These are phyloP conservation scores for Collariella sp. DNA, from an alignment of 495 filamentous ascomycete genomes.

Conservation along the genomic window DNA sequence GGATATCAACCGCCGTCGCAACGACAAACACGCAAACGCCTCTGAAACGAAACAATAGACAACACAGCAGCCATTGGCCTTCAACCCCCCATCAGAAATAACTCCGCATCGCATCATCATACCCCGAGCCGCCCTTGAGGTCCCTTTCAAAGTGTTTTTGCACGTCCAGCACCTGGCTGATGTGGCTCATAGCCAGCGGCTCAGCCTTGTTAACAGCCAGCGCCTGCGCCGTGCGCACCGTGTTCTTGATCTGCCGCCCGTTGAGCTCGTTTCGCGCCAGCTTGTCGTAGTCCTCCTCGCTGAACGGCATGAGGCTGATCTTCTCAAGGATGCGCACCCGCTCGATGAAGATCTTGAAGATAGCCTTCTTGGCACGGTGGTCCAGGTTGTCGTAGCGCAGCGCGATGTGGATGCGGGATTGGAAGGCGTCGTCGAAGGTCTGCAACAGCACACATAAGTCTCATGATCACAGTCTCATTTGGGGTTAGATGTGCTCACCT, in stretches of 20 bases:
- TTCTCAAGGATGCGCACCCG: conserved; percentile 57
- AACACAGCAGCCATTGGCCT: no score
- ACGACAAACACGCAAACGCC: not conserved
- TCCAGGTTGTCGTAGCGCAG: conserved; percentile 74
- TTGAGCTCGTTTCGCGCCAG: conserved; percentile 69
- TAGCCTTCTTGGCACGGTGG: conserved; percentile 63
- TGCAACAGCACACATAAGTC: conserved; percentile 20
- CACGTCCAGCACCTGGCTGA: conserved; percentile 73
- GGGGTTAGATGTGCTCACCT: conserved; percentile 27
- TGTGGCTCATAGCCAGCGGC: conserved; percentile 68
- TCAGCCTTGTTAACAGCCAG: conserved; percentile 70
- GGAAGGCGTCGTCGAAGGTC: conserved; percentile 56
- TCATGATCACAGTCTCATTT: conserved; percentile 1
- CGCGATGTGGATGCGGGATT: conserved; percentile 55
- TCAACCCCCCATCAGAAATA: conserved; percentile 27
- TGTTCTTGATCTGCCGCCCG: conserved; percentile 95
- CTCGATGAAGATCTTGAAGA: conserved; percentile 81
- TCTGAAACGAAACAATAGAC: not conserved
- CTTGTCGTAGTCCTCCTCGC: conserved; percentile 56
- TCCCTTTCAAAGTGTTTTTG: conserved; percentile 76
- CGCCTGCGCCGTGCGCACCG: conserved; percentile 75
- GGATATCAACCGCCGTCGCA: not conserved
- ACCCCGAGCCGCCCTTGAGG: conserved; percentile 55
- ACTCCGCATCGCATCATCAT: conserved; percentile 53
- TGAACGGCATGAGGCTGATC: conserved; percentile 53